Percentiles rank a stretch among this genome's conserved stretches.
Conservation (phyloP, 495 filamentous ascomycete genomes). For the Aspergillus bertholletiae region DNA sequence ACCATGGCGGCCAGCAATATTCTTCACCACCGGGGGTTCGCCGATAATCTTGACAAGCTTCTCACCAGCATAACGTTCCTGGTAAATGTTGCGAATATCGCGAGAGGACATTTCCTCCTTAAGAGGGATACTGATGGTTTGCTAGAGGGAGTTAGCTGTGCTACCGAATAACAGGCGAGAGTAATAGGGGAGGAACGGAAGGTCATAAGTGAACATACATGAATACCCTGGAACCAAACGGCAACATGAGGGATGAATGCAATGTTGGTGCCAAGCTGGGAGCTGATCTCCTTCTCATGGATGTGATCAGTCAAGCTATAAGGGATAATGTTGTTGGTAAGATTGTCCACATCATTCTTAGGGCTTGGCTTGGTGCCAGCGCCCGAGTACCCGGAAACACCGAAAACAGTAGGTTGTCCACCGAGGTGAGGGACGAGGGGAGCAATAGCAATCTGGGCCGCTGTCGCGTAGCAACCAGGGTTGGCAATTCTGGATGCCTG, state of each 20-base stretch:
- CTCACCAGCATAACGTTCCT: slow-evolving; percentile 94
- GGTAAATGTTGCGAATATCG: slow-evolving; percentile 92
- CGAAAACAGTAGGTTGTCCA: slow-evolving; percentile 82
- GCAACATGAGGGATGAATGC: slow-evolving; percentile 95
- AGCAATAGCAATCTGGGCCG: slow-evolving; percentile 87
- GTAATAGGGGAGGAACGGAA: not conserved
- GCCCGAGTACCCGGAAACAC: slow-evolving; percentile 93
- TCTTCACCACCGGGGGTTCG: slow-evolving; percentile 82
- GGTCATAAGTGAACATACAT: slow-evolving; percentile 32
- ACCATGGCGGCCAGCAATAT: slow-evolving; percentile 86
- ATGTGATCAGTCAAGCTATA: slow-evolving; percentile 95
- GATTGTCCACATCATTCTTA: slow-evolving; percentile 89
- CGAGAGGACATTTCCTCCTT: slow-evolving; percentile 79
- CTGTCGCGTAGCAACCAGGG: slow-evolving; percentile 95
- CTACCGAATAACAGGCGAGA: not conserved
- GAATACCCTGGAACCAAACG: slow-evolving; percentile 96
- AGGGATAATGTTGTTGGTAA: slow-evolving; percentile 86
- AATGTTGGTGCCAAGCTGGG: slow-evolving; percentile 70
- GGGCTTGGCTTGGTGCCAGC: slow-evolving; percentile 93
- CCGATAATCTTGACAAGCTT: slow-evolving; percentile 88
- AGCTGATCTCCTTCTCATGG: slow-evolving; percentile 87
- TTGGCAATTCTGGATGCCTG: slow-evolving; percentile 87
- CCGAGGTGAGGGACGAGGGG: slow-evolving; percentile 76
- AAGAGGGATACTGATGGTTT: slow-evolving; percentile 87
- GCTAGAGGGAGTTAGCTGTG: slow-evolving; percentile 36